Evolutionary conservation across 2,329 filamentous ascomycete genomes (phyloP).

Genomic region (Talaromyces sp.): DNA sequence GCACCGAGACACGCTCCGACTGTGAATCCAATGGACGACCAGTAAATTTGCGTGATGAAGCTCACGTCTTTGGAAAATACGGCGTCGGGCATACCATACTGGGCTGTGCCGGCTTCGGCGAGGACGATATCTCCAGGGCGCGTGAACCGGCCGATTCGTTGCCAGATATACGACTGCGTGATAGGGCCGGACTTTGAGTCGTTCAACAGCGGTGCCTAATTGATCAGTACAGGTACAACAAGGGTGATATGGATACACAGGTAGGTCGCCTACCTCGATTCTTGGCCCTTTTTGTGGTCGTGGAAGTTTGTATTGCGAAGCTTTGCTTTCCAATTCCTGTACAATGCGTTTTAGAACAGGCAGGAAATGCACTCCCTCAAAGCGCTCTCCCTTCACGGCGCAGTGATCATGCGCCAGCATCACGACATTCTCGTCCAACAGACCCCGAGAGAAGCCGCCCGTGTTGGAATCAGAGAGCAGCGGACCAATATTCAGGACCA

Average conservation of each 20-base stretch:
- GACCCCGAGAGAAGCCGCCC: constrained; percentile 21
- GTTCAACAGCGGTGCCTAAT: not conserved
- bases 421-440: not conserved
- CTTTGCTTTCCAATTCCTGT: not conserved
- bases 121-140: constrained; percentile 8
- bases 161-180: constrained; percentile 3
- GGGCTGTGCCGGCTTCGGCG: constrained; percentile 8
- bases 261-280: not conserved
- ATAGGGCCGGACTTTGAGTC: not conserved
- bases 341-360: not conserved
- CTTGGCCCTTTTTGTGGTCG: not conserved
- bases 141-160: not conserved
- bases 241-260: too few relatives aligned
- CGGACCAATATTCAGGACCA: constrained; percentile 45
- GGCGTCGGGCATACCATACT: not conserved
- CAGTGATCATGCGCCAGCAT: not conserved
- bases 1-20: constrained; percentile 19
- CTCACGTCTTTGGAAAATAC: not conserved
- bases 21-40: constrained; percentile 25
- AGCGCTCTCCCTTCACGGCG: not conserved
- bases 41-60: constrained; percentile 21
- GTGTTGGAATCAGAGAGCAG: constrained; percentile 46
- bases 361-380: not conserved
- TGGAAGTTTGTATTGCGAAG: not conserved
- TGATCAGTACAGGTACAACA: not conserved